These are phyloP conservation scores for Rhizopus arrhizus DNA, from an alignment of 371 early-diverging fungal species.

Conservation along the genomic window DNA sequence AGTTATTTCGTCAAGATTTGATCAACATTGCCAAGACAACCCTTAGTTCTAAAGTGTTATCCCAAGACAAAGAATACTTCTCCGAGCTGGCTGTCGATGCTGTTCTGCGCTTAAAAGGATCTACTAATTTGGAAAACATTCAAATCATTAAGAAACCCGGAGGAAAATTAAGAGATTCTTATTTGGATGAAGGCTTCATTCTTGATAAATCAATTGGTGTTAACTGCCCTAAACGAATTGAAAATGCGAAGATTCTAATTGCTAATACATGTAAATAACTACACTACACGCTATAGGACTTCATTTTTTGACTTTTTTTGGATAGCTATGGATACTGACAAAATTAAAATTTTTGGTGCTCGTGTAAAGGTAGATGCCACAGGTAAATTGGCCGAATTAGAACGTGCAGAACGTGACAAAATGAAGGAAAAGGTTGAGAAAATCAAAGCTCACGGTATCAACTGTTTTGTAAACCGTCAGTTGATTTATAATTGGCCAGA, in stretches of 20 bases:
- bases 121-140: slow-evolving; percentile 97
- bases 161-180: slow-evolving; percentile 96
- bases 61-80: slow-evolving; percentile 97
- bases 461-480: slow-evolving; percentile 99
- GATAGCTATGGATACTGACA: slow-evolving; percentile 98
- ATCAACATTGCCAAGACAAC: slow-evolving; percentile 99
- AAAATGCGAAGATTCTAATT: slow-evolving; percentile 96
- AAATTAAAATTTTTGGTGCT: slow-evolving; percentile 99
- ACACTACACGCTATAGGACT: neutral
- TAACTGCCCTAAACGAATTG: slow-evolving; percentile 94
- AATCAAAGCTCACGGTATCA: slow-evolving; percentile 96
- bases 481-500: slow-evolving; percentile 99
- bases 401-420: slow-evolving; percentile 98
- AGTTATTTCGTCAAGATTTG: slow-evolving; percentile 82
- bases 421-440: slow-evolving; percentile 99
- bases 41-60: slow-evolving; percentile 96
- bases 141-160: slow-evolving; percentile 99
- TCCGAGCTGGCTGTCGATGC: slow-evolving; percentile 97
- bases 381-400: slow-evolving; percentile 97
- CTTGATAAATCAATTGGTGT: slow-evolving; percentile 98
- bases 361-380: slow-evolving; percentile 97
- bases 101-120: slow-evolving; percentile 93
- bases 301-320: slow-evolving; percentile 4
- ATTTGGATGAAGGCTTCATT: slow-evolving; percentile 98
- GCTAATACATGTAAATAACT: slow-evolving; percentile 91